A percentile compares a stretch with the other conserved stretches of the same genome.
phyloP scores from a whole-genome alignment of 306 rosid genomes.

The Calophaca sinica region DNA sequence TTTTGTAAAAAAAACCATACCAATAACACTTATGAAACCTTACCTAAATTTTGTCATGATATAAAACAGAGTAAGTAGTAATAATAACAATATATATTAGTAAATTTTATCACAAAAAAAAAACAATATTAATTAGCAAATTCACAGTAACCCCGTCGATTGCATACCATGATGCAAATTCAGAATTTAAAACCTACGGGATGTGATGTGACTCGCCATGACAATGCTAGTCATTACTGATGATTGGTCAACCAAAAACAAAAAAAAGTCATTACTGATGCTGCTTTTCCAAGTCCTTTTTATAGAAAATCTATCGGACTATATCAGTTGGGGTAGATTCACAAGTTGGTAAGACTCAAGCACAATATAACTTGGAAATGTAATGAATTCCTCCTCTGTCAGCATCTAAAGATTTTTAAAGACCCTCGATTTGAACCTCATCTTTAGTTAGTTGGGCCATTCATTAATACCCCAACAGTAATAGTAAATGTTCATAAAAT shows the following conservation, averaged over 20 bases:
- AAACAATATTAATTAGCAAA: too few relatives aligned
- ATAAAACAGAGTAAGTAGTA: too few relatives aligned
- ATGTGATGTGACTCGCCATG: not conserved
- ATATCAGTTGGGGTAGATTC: slow-evolving; percentile 23
- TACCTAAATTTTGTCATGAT: too few relatives aligned
- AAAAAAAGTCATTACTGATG: not conserved
- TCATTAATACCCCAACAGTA: slow-evolving; percentile 44
- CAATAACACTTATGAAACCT: too few relatives aligned
- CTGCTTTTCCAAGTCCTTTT: slow-evolving; percentile 4
- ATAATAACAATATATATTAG: too few relatives aligned
- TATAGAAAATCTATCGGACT: slow-evolving; percentile 22
- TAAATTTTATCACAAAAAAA: too few relatives aligned
- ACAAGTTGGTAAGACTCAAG: not conserved
- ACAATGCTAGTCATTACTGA: not conserved
- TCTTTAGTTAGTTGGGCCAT: slow-evolving; percentile 42
- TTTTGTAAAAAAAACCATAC: too few relatives aligned
- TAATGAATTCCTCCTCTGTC: slow-evolving; percentile 45
- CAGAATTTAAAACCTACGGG: not conserved
- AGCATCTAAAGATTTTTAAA: slow-evolving; percentile 29
- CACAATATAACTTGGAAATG: slow-evolving; percentile 32
- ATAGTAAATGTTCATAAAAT: slow-evolving; percentile 38
- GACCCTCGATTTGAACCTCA: slow-evolving; percentile 18
- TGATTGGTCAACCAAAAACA: too few relatives aligned
- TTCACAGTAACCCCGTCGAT: too few relatives aligned
- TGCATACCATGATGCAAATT: too few relatives aligned